A percentile compares a stretch with the other conserved stretches of the same genome.
These are phyloP conservation scores for Pythium graminicola DNA, from an alignment of 352 stramenopile species.

Conservation along the genomic window DNA sequence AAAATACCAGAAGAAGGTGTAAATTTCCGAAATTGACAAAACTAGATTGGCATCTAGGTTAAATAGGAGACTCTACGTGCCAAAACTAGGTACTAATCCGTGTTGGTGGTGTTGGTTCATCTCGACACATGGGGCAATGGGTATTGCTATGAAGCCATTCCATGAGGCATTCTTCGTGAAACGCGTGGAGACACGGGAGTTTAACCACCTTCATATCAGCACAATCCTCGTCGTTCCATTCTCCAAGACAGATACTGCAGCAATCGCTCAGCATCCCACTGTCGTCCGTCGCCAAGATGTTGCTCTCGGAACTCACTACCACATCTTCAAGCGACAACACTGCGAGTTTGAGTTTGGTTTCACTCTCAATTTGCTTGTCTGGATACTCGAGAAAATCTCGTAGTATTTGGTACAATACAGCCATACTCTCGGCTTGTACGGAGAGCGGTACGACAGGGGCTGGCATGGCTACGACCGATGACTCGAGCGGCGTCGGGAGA, in stretches of 20 bases:
- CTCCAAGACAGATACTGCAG: slow-evolving; percentile 78
- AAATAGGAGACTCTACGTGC: slow-evolving; percentile 7
- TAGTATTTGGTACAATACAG: slow-evolving; percentile 63
- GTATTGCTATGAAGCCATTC: slow-evolving; percentile 78
- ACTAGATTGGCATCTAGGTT: slow-evolving; percentile 7
- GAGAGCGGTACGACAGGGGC: slow-evolving; percentile 7
- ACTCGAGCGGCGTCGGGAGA: not conserved
- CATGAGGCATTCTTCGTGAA: slow-evolving; percentile 84
- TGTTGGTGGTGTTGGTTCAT: slow-evolving; percentile 51
- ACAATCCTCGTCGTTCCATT: slow-evolving; percentile 81
- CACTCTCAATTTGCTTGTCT: slow-evolving; percentile 82
- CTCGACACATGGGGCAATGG: slow-evolving; percentile 83
- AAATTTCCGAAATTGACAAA: not conserved
- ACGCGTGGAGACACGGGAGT: slow-evolving; percentile 74
- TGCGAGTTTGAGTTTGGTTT: slow-evolving; percentile 75
- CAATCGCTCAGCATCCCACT: slow-evolving; percentile 44
- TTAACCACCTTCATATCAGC: slow-evolving; percentile 77
- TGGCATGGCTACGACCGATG: not conserved
- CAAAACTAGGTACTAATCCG: slow-evolving; percentile 21
- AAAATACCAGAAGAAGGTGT: not conserved
- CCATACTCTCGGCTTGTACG: slow-evolving; percentile 37
- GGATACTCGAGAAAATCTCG: slow-evolving; percentile 79
- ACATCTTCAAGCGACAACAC: slow-evolving; percentile 81
- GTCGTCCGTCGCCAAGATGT: slow-evolving; percentile 43
- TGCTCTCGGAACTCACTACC: slow-evolving; percentile 65